Evolutionary conservation across 2,329 filamentous ascomycete species (phyloP), one percentile per base, ranked within the genome.

Genomic region (Fusarium poae): DNA sequence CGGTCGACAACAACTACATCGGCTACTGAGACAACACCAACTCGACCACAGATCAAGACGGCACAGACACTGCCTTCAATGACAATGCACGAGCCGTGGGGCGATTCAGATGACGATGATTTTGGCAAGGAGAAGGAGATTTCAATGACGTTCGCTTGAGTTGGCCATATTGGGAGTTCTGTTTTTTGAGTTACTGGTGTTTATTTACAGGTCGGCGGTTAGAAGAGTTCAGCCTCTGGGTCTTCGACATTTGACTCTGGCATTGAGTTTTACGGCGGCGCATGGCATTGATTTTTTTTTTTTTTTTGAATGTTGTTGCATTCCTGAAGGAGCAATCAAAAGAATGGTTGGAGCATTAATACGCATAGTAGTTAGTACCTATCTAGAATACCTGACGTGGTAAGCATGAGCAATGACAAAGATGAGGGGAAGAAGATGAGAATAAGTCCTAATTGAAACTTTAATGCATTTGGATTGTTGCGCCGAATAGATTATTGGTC

Each of bases 91-190:
- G 81, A 95, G 85, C 86, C 91, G 2, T 95, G 92, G 92, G 89
- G 86, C 5, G 91, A 87, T 52, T 83, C 88, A 11, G 84, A 86
- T 45, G 90, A 92, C 44, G 87, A 90, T 30, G 86, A 91, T 53
- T 91, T 91, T 80, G 89, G 89, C 20, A 85, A 87, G 74, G 91
- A 93, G 78, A 88, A 89, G 76, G 91, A 93, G 78, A 92, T 95
- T 67, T 86, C 87, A 32, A 91, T 95, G 91, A 93, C 91, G 67
- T 95, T 95, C 87, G 92, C 91, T 78, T 92, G 54, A 66, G 43
- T 39, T 39, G 43, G 32, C 49, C 39, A 57, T 40, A 51, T 40
- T 27, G n/a, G 44, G 60, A 57, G 40, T 52, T 53, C 23, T 27
- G 6, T 27, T 58, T 65, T 61, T 52, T 54, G 20, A 46, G 51